Evolutionary conservation across 1,139 yeast genomes (phyloP).

Genomic region (Suhomyces coccinellae): DNA sequence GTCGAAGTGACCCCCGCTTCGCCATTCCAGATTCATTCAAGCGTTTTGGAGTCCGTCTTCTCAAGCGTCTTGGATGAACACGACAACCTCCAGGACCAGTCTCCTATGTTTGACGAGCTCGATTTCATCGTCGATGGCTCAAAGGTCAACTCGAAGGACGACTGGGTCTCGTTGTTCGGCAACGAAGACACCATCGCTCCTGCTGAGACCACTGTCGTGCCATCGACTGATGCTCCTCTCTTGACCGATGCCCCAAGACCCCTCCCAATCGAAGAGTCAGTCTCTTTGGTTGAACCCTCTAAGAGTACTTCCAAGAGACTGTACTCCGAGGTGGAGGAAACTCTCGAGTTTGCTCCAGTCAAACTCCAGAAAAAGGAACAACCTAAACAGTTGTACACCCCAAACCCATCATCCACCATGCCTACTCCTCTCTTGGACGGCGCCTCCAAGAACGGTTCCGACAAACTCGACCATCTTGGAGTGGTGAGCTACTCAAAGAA

Average conservation of each 20-base stretch:
- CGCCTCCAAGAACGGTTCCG: conserved; percentile 9
- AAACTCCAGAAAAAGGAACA: conserved; percentile 12
- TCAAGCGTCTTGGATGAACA: conserved; percentile 46
- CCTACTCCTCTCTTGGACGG: conserved; percentile 31
- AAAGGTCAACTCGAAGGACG: conserved; percentile 48
- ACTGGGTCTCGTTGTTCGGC: conserved; percentile 68
- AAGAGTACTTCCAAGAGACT: conserved; percentile 24
- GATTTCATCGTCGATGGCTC: conserved; percentile 48
- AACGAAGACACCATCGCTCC: conserved; percentile 26
- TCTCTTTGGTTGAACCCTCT: conserved; percentile 8
- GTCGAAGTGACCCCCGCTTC: conserved; percentile 22
- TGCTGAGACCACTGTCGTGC: conserved; percentile 6
- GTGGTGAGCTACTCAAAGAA: conserved; percentile 65
- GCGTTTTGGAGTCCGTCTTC: conserved; percentile 63
- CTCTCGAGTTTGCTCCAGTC: conserved; percentile 23
- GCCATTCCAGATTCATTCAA: conserved; percentile 56
- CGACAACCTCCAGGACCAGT: conserved; percentile 42
- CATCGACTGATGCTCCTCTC: conserved; percentile 2
- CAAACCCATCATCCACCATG: conserved; percentile 35
- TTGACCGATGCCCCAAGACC: neutral
- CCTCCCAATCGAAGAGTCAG: conserved; percentile 4
- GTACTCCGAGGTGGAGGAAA: conserved; percentile 32
- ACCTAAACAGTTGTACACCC: conserved; percentile 32
- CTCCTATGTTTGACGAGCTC: conserved; percentile 68
- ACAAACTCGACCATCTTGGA: conserved; percentile 58